These are phyloP conservation scores for Salix dunnii DNA, from an alignment of 345 rosid genomes.

Conservation along the genomic window DNA sequence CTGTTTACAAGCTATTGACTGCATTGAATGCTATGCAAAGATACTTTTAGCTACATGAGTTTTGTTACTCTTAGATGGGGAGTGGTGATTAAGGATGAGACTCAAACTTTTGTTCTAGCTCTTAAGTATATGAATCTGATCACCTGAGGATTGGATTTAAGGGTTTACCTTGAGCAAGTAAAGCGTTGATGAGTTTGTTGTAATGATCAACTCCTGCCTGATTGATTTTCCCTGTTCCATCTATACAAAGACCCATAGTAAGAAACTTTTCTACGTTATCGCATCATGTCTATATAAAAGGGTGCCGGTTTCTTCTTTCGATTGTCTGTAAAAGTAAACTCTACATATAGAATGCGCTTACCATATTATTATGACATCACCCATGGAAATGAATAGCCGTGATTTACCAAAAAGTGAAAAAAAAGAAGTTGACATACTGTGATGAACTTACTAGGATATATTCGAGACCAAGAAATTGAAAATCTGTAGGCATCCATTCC, in stretches of 20 bases:
- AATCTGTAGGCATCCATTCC: constrained; percentile 92
- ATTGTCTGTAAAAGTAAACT: no score
- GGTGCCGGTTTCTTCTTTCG: no score
- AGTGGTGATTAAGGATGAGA: not conserved
- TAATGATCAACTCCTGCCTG: constrained; percentile 91
- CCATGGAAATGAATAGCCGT: not conserved
- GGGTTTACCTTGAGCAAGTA: constrained; percentile 64
- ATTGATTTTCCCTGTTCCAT: constrained; percentile 76
- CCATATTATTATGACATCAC: not conserved
- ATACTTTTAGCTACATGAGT: not conserved
- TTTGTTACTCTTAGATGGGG: not conserved
- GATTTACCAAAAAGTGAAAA: not conserved
- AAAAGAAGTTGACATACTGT: not conserved
- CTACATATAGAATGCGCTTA: no score
- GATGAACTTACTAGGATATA: constrained; percentile 61
- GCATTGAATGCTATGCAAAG: not conserved
- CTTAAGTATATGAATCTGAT: not conserved
- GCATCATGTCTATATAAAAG: not conserved
- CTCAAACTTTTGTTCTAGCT: not conserved
- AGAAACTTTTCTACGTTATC: not conserved
- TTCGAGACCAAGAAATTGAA: constrained; percentile 92
- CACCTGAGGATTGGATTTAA: not conserved
- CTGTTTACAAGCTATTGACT: not conserved
- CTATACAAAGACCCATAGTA: constrained; percentile 23
- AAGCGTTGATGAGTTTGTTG: constrained; percentile 71